A percentile compares a stretch with the other conserved stretches of the same genome.
These are phyloP conservation scores for Aureobasidium sp. DNA, from an alignment of 2,329 filamentous ascomycete genomes.

Conservation along the genomic window DNA sequence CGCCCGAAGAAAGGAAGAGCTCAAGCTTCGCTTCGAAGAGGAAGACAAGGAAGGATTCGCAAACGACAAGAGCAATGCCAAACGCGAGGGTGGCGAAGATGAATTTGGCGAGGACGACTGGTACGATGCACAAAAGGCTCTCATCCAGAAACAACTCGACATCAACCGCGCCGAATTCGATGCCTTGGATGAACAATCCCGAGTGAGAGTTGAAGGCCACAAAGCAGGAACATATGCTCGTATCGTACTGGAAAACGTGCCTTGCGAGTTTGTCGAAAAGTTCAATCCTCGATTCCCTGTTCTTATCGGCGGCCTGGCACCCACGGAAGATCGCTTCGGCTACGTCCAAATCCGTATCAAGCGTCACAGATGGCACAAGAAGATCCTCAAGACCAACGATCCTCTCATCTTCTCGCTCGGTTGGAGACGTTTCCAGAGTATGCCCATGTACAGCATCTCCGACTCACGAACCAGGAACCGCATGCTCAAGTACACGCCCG, in stretches of 20 bases:
- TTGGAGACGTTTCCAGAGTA: conserved; percentile 88
- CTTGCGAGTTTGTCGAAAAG: conserved; percentile 77
- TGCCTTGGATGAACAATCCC: conserved; percentile 73
- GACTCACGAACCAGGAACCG: conserved; percentile 90
- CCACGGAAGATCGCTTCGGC: conserved; percentile 92
- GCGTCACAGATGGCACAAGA: conserved; percentile 97
- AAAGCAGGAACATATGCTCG: conserved; percentile 89
- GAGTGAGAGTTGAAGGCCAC: conserved; percentile 80
- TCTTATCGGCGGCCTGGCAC: conserved; percentile 81
- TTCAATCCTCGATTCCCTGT: conserved; percentile 81
- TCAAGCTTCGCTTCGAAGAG: conserved; percentile 90
- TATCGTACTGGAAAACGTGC: conserved; percentile 80
- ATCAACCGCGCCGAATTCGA: conserved; percentile 96
- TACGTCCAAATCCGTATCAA: conserved; percentile 96
- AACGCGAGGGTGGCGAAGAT: conserved; percentile 62
- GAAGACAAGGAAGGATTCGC: conserved; percentile 95
- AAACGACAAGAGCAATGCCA: conserved; percentile 76
- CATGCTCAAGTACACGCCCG: conserved; percentile 98
- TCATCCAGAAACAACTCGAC: conserved; percentile 88
- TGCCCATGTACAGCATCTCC: conserved; percentile 90
- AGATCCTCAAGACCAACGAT: conserved; percentile 96
- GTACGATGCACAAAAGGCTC: conserved; percentile 95
- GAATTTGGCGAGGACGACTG: conserved; percentile 97
- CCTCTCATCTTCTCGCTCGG: conserved; percentile 94
- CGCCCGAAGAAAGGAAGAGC: conserved; percentile 84